Conservation (phyloP, 768 basidiomycete genomes). For the Auriscalpium vulgare region DNA sequence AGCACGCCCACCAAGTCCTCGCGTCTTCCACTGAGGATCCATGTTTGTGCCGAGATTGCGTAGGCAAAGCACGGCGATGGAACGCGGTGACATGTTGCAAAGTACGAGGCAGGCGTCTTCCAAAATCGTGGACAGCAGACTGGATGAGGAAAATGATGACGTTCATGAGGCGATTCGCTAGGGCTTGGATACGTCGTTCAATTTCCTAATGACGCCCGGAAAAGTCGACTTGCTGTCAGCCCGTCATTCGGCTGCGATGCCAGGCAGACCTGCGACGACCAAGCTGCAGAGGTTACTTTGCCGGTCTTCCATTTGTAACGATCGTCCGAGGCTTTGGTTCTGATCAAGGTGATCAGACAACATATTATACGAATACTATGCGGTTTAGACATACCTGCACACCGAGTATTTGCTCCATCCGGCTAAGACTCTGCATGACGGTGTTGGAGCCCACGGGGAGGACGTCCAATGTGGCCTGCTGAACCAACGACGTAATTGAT, state of each 20-base stretch:
- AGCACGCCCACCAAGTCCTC: too few species aligned
- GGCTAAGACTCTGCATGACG: slow-evolving; percentile 62
- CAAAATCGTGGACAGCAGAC: slow-evolving; percentile 82
- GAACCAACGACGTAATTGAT: slow-evolving; percentile 82
- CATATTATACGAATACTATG: not conserved
- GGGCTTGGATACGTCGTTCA: slow-evolving; percentile 72
- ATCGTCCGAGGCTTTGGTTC: slow-evolving; percentile 96
- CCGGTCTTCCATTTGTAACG: slow-evolving; percentile 98
- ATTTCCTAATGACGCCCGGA: slow-evolving; percentile 80
- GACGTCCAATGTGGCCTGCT: slow-evolving; percentile 72
- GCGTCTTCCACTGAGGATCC: too few species aligned
- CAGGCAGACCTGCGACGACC: slow-evolving; percentile 53
- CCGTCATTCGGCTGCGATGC: too few species aligned
- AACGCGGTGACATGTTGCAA: slow-evolving; percentile 29
- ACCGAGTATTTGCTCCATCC: slow-evolving; percentile 83
- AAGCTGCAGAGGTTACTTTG: slow-evolving; percentile 93
- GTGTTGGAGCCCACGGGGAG: slow-evolving; percentile 79
- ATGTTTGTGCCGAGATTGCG: too few species aligned
- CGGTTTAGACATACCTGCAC: slow-evolving; percentile 57
- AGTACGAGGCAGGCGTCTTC: slow-evolving; percentile 96
- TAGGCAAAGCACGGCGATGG: too few species aligned
- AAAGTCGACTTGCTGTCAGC: too few species aligned
- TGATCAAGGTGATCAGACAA: slow-evolving; percentile 23
- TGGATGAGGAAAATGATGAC: slow-evolving; percentile 78
- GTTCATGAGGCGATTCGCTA: slow-evolving; percentile 96